phyloP scores from a whole-genome alignment of 108 stramenopile genomes.

The Cyclotella cryptica region DNA sequence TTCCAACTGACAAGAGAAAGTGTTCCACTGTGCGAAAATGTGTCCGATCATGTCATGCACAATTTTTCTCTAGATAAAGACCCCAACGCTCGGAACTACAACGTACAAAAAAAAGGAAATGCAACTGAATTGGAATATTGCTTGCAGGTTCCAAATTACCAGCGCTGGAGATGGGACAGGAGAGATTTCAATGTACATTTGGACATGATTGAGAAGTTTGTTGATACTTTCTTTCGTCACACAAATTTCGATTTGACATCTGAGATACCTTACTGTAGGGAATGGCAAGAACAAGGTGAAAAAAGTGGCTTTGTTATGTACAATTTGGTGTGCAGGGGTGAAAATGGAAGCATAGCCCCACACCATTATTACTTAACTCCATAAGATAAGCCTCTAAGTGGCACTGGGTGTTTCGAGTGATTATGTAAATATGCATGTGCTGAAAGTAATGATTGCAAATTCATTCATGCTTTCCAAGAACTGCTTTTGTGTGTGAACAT shows the following conservation, averaged over 20 bases:
- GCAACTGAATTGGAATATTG: constrained; percentile 21
- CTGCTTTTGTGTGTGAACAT: no score
- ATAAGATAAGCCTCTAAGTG: no score
- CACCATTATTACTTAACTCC: constrained; percentile 18
- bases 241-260: not conserved
- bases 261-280: not conserved
- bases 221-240: constrained; percentile 4
- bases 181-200: constrained; percentile 15
- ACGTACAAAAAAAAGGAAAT: constrained; percentile 4
- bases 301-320: constrained; percentile 15
- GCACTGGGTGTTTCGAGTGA: no score
- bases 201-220: constrained; percentile 10
- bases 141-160: not conserved
- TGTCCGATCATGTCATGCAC: constrained; percentile 3
- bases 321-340: constrained; percentile 2
- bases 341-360: not conserved
- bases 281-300: constrained; percentile 5
- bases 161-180: not conserved
- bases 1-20: constrained; percentile 6
- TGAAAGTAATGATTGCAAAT: no score
- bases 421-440: no score
- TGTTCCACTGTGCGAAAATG: constrained; percentile 9
- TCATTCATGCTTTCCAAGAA: no score
- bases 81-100: not conserved
- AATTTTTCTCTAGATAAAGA: constrained; percentile 3